These are phyloP conservation scores for Tricholoma bakamatsutake DNA, from an alignment of 768 basidiomycete genomes.

Conservation along the genomic window DNA sequence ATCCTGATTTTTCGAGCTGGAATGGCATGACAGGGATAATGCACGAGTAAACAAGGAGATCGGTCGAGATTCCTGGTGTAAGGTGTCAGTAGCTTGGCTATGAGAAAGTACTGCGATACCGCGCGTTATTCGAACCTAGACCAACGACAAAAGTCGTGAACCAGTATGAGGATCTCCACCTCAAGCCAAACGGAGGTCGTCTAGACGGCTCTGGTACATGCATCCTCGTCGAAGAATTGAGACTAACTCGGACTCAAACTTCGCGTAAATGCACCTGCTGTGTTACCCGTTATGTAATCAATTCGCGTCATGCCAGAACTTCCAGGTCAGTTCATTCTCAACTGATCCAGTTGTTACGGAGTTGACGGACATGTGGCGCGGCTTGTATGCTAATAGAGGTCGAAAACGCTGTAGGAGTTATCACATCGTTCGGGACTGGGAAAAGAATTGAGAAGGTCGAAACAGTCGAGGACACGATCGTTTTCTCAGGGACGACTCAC, in stretches of 20 bases:
- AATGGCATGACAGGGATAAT: constrained; percentile 63
- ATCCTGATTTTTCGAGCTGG: constrained; percentile 46
- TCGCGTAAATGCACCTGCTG: too few relatives aligned
- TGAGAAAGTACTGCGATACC: not conserved
- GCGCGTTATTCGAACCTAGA: constrained; percentile 27
- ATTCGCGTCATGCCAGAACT: constrained; percentile 43
- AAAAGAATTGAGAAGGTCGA: constrained; percentile 53
- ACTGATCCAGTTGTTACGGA: not conserved
- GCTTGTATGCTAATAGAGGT: constrained; percentile 43
- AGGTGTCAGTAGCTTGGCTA: not conserved
- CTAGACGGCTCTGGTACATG: not conserved
- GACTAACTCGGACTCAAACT: too few relatives aligned
- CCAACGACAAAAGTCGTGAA: constrained; percentile 50
- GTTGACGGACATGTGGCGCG: not conserved
- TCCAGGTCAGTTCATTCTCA: constrained; percentile 32
- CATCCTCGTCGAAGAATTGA: too few relatives aligned
- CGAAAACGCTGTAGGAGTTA: constrained; percentile 54
- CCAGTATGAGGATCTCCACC: constrained; percentile 55
- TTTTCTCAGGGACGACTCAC: constrained; percentile 53
- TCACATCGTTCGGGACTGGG: constrained; percentile 45
- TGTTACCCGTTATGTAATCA: too few relatives aligned
- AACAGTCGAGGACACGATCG: constrained; percentile 53
- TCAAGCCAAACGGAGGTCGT: constrained; percentile 36
- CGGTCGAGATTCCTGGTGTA: constrained; percentile 36
- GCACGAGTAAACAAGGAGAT: constrained; percentile 55